Evolutionary conservation across 2,329 filamentous ascomycete species (phyloP), one percentile per base, ranked within the genome.

Genomic region (Ascochyta rabiei): DNA sequence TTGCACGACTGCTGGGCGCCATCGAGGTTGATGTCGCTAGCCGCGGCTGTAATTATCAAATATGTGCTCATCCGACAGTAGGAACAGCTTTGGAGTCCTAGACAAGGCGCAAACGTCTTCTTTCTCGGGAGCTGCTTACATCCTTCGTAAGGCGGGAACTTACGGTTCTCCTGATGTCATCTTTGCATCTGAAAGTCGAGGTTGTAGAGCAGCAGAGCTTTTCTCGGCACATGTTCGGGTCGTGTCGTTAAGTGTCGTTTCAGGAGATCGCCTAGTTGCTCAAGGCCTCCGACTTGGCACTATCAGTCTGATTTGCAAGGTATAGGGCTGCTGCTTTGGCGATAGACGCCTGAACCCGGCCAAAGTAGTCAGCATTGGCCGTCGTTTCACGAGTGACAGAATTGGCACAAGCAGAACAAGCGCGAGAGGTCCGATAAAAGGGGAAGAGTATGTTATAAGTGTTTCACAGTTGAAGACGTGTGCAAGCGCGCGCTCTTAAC

Each of bases 331-430:
- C 31, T 23, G 23, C 35, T 39, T 33, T 52, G 21, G 48, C n/a
- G 13, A 24, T 30, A 35, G 41, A 39, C 16, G 45, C 46, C 39
- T 55, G 35, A 49, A 23, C 18, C 16, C 9, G 35, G 16, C 23
- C 30, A 12, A 35, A 10, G 12, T 23, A 55, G 35, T 38, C n/a
- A 41, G 46, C 46, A 23, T 37, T 45, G 40, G 13, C 40, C 23
- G 21, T 19, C 30, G 52, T 55, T 49, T 49, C 52, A 49, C 40
- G 28, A 49, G 15, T 35, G 35, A 49, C 40, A 24, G n/a, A 31
- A 16, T 55, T 46, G 45, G 35, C 46, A 49, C 40, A 46, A 37
- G 26, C 52, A 23, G 18, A n/a, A 46, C 42, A 37, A n/a, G 31
- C 52, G 35, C 34, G 46, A 41, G 41, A 28, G 9, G 38, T 10